These are phyloP conservation scores for Aspergillus sparsus DNA, from an alignment of 495 filamentous ascomycete genomes.

Conservation along the genomic window DNA sequence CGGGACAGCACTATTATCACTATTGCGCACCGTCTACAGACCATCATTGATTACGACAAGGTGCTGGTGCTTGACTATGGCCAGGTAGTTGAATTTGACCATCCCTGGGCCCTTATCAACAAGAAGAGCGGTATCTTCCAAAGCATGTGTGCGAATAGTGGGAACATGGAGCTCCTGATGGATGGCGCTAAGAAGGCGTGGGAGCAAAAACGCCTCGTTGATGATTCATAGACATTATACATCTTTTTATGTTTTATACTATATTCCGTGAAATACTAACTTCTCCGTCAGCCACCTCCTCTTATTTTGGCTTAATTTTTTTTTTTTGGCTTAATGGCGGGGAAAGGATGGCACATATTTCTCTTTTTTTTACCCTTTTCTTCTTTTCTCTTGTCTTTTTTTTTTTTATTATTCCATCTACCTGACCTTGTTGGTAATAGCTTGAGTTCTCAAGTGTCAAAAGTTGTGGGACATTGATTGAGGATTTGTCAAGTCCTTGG, in stretches of 20 bases:
- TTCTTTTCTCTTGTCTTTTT: not conserved
- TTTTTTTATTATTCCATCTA: not conserved
- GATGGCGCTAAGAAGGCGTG: conserved; percentile 76
- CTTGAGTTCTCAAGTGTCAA: not conserved
- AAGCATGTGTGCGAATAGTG: conserved; percentile 94
- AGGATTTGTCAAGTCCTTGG: not conserved
- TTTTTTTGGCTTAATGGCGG: not conserved
- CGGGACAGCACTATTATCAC: conserved; percentile 89
- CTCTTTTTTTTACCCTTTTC: not conserved
- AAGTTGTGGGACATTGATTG: not conserved
- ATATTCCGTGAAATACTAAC: not conserved
- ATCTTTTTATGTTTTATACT: conserved; percentile 13
- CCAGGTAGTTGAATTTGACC: conserved; percentile 80
- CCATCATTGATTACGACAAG: conserved; percentile 97
- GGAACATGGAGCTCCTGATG: conserved; percentile 72
- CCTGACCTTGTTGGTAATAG: not conserved
- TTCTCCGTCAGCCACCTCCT: no score
- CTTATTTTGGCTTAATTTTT: conserved; percentile 1
- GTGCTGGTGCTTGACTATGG: conserved; percentile 96
- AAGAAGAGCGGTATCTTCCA: conserved; percentile 71
- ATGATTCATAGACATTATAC: conserved; percentile 42
- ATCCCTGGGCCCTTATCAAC: conserved; percentile 76
- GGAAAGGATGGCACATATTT: no score
- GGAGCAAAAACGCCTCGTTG: conserved; percentile 54
- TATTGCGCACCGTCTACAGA: conserved; percentile 96